phyloP scores from a whole-genome alignment of 805 yeast species.

The Nakazawaea wyomingensis region DNA sequence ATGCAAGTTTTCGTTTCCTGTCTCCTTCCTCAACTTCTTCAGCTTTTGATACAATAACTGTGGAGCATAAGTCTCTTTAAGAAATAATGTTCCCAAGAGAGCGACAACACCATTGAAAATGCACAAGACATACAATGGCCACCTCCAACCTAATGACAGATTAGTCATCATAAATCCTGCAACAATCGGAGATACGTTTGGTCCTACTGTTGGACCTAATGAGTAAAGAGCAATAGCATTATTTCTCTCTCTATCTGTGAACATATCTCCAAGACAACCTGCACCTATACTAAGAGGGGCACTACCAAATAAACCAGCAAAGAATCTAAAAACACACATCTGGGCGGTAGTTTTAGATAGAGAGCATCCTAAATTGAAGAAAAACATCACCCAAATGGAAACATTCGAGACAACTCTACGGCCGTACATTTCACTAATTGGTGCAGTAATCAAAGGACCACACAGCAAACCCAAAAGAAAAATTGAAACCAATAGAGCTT shows the following conservation, averaged over 20 bases:
- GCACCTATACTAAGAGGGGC: conserved; percentile 69
- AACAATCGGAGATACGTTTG: conserved; percentile 53
- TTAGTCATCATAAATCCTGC: conserved; percentile 51
- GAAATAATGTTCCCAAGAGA: conserved; percentile 37
- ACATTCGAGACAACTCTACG: conserved; percentile 49
- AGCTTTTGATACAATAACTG: conserved; percentile 44
- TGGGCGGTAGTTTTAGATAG: conserved; percentile 51
- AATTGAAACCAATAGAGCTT: conserved; percentile 53
- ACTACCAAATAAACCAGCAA: conserved; percentile 65
- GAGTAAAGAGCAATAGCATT: conserved; percentile 52
- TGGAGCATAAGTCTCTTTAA: conserved; percentile 58
- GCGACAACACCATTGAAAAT: conserved; percentile 49
- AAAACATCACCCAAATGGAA: conserved; percentile 42
- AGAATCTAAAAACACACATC: conserved; percentile 51
- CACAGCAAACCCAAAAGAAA: conserved; percentile 68
- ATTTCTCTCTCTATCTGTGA: conserved; percentile 44
- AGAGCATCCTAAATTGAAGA: conserved; percentile 57
- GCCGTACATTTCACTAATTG: conserved; percentile 64
- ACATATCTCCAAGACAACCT: conserved; percentile 61
- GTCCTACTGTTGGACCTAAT: conserved; percentile 51
- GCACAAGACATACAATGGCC: conserved; percentile 55
- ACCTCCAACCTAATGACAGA: conserved; percentile 48
- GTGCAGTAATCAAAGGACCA: conserved; percentile 63
- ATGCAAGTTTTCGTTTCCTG: conserved; percentile 53
- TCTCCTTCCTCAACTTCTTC: conserved; percentile 37